Conservation (phyloP, 306 rosid species). For the Canavalia gladiata region DNA sequence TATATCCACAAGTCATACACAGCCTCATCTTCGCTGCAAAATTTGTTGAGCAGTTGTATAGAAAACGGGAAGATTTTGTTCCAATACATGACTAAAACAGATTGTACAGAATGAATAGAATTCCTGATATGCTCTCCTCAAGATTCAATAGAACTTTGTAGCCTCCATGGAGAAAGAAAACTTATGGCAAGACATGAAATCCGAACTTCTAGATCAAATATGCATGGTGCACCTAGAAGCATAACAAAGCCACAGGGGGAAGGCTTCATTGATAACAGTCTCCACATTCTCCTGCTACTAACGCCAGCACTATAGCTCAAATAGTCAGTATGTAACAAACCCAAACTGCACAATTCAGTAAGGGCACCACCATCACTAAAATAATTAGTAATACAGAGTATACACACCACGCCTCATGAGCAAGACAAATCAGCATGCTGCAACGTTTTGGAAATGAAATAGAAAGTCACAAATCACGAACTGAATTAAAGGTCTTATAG, state of each 20-base stretch:
- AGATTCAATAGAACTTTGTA: conserved; percentile 53
- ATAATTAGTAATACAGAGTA: conserved; percentile 55
- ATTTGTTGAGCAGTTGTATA: conserved; percentile 59
- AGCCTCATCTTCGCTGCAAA: conserved; percentile 54
- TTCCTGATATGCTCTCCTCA: conserved; percentile 65
- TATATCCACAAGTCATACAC: conserved; percentile 46
- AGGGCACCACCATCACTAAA: conserved; percentile 49
- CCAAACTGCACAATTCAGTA: conserved; percentile 48
- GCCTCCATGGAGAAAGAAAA: conserved; percentile 62
- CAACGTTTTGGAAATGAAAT: conserved; percentile 43
- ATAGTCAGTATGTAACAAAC: conserved; percentile 51
- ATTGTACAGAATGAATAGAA: conserved; percentile 72
- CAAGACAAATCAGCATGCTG: conserved; percentile 58
- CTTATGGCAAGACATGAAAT: conserved; percentile 50
- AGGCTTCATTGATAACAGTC: conserved; percentile 43
- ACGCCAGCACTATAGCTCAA: conserved; percentile 50
- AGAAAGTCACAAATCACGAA: conserved; percentile 40
- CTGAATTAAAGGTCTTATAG: conserved; percentile 1
- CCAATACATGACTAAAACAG: conserved; percentile 54
- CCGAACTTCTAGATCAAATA: conserved; percentile 51
- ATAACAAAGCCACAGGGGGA: conserved; percentile 38
- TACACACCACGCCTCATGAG: conserved; percentile 55
- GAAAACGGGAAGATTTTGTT: conserved; percentile 46
- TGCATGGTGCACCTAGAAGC: conserved; percentile 47
- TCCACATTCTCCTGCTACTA: conserved; percentile 45